phyloP scores from a whole-genome alignment of 192 early-diverging fungal genomes.

The Rhizophlyctis rosea region DNA sequence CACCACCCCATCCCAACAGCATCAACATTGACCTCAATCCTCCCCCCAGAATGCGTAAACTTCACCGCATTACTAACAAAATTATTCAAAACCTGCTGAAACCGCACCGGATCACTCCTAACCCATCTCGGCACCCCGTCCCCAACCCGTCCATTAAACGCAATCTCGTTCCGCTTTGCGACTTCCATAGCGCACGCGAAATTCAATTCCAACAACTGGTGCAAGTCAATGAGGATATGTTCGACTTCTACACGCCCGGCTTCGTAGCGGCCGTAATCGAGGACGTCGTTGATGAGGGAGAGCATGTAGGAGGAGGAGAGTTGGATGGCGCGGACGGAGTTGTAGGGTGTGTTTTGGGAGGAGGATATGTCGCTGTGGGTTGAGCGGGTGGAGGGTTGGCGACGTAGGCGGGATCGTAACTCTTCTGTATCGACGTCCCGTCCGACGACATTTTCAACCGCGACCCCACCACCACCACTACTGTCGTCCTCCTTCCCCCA shows the following conservation, averaged over 20 bases:
- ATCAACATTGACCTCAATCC: too few relatives aligned
- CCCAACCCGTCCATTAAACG: not conserved
- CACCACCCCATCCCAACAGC: not conserved
- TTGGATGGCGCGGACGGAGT: slow-evolving; percentile 14
- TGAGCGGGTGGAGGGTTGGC: too few relatives aligned
- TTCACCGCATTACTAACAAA: slow-evolving; percentile 12
- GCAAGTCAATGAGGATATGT: slow-evolving; percentile 10
- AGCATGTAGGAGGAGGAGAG: slow-evolving; percentile 34
- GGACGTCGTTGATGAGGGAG: slow-evolving; percentile 24
- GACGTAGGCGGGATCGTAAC: too few relatives aligned
- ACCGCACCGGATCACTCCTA: slow-evolving; percentile 21
- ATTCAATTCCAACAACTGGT: slow-evolving; percentile 6
- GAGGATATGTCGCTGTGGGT: too few relatives aligned
- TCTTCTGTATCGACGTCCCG: too few relatives aligned
- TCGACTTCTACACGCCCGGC: slow-evolving; percentile 18
- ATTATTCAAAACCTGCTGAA: slow-evolving; percentile 24
- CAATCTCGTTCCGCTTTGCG: slow-evolving; percentile 5
- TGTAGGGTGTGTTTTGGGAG: too few relatives aligned
- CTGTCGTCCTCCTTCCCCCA: too few relatives aligned
- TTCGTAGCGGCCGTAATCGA: slow-evolving; percentile 26
- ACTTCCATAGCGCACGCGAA: slow-evolving; percentile 8
- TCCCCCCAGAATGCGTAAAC: slow-evolving; percentile 12
- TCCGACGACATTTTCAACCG: too few relatives aligned
- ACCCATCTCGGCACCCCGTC: slow-evolving; percentile 18
- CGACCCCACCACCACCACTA: too few relatives aligned